Evolutionary conservation across 352 stramenopile species (phyloP), one percentile per base, ranked within the genome.

Genomic region (Phytophthora citrophthora): DNA sequence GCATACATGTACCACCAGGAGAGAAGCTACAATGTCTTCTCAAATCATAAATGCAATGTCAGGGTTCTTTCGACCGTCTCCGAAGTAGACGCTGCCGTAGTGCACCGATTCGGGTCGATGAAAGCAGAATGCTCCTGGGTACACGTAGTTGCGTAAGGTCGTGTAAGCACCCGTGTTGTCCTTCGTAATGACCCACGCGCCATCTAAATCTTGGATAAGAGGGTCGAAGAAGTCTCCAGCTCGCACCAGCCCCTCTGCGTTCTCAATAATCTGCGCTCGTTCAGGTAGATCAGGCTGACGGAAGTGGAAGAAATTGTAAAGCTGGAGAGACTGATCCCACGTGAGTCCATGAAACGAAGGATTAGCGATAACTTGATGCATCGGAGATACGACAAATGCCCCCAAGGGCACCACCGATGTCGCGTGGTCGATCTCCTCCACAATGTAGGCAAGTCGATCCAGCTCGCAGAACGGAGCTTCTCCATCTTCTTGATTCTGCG

Each of bases 271-370:
- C 36, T 81, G 83, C 1, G 75, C 70, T 8, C 78, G 74, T 44
- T 91, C 83, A 1, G 80, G 77, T n/a, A 86, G 43, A 24, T 90
- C 83, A 3, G 86, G 79, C 34, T 82, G 70, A 12, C 82, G 79
- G 20, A 93, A 88, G 64, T 94, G 86, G 56, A 90, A 91, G 68
- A 90, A 94, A 65, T 84, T 93, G 72, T 78, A 79, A 29, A 91
- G 70, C 58, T 90, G 81, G 13, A 66, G 40, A 1, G 80, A 72
- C 32, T 89, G 76, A 8, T 93, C 81, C 70, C 77, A 89, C 29
- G 77, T 70, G 40, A 94, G 77, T 0, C 86, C 86, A 45, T 82
- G 80, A 48, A 94, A 94, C 5, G 74, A 83, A 10, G 76, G 64
- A 41, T 94, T 94, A 29, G 69, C 54, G 26, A 93, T 71, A 36